Percentiles rank a stretch among this genome's conserved stretches.
Evolutionary conservation across 129 eudicot genomes (phyloP).

Genomic region (Artemisia argyi): DNA sequence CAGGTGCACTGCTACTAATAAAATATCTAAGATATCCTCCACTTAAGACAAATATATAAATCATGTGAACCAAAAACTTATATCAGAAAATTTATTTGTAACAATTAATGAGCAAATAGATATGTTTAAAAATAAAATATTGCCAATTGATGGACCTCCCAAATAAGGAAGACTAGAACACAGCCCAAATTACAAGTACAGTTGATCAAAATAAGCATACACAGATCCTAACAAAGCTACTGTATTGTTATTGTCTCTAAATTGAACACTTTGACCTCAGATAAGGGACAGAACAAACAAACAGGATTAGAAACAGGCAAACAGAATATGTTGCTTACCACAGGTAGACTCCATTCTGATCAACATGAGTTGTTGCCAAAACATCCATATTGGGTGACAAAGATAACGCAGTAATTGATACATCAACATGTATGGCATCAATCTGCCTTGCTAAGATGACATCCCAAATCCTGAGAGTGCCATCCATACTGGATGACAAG

Average conservation of each 20-base stretch:
- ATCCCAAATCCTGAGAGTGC: conserved; percentile 94
- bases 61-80: not conserved
- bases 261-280: too few species aligned
- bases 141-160: too few species aligned
- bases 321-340: conserved; percentile 48
- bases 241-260: too few species aligned
- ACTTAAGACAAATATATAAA: too few species aligned
- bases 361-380: conserved; percentile 95
- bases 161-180: too few species aligned
- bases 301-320: not conserved
- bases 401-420: conserved; percentile 79
- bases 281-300: not conserved
- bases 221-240: too few species aligned
- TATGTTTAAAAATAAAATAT: too few species aligned
- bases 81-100: not conserved
- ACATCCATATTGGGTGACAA: conserved; percentile 97
- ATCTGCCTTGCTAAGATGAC: conserved; percentile 87
- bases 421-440: conserved; percentile 88
- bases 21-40: too few species aligned
- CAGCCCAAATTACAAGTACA: too few species aligned
- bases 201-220: too few species aligned
- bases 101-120: not conserved
- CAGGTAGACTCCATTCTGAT: conserved; percentile 88
- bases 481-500: conserved; percentile 97
- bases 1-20: too few species aligned